A percentile compares a stretch with the other conserved stretches of the same genome.
These are phyloP conservation scores for Exsudoporus frostii DNA, from an alignment of 768 basidiomycete genomes.

Conservation along the genomic window DNA sequence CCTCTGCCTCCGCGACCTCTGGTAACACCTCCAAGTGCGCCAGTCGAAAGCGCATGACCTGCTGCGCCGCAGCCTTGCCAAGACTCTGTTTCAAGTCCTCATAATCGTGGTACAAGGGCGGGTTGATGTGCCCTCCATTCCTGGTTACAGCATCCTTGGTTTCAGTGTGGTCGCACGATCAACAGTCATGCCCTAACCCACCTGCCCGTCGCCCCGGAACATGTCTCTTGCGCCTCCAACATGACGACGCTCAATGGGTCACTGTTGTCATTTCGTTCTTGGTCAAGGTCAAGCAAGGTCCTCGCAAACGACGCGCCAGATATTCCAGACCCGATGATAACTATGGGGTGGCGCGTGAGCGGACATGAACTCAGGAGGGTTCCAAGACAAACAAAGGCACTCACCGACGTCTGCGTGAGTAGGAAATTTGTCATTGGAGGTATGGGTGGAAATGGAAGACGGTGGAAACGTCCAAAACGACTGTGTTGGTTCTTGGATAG, in stretches of 20 bases:
- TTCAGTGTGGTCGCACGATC: neutral
- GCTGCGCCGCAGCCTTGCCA: constrained; percentile 38
- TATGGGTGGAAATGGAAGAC: constrained; percentile 39
- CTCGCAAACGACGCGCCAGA: constrained; percentile 44
- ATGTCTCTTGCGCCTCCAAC: constrained; percentile 59
- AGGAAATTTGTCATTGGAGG: constrained; percentile 33
- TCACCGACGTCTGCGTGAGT: constrained; percentile 54
- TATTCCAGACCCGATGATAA: constrained; percentile 56
- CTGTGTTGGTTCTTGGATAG: constrained; percentile 48
- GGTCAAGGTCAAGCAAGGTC: constrained; percentile 33
- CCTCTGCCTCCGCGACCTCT: constrained; percentile 31
- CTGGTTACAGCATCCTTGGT: constrained; percentile 17
- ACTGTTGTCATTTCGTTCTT: constrained; percentile 15
- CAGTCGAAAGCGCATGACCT: constrained; percentile 39
- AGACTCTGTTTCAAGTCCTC: constrained; percentile 34
- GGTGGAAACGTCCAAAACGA: constrained; percentile 66
- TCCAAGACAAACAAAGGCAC: neutral
- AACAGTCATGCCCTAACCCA: constrained; percentile 19
- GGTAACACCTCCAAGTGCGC: constrained; percentile 35
- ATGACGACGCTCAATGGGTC: constrained; percentile 42
- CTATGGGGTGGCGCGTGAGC: constrained; percentile 13
- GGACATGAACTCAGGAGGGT: neutral
- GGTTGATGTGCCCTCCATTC: constrained; percentile 52
- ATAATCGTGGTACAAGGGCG: constrained; percentile 48
- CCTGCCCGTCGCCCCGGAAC: constrained; percentile 54